These are phyloP conservation scores for Lagenidium giganteum DNA, from an alignment of 352 stramenopile genomes.

Conservation along the genomic window DNA sequence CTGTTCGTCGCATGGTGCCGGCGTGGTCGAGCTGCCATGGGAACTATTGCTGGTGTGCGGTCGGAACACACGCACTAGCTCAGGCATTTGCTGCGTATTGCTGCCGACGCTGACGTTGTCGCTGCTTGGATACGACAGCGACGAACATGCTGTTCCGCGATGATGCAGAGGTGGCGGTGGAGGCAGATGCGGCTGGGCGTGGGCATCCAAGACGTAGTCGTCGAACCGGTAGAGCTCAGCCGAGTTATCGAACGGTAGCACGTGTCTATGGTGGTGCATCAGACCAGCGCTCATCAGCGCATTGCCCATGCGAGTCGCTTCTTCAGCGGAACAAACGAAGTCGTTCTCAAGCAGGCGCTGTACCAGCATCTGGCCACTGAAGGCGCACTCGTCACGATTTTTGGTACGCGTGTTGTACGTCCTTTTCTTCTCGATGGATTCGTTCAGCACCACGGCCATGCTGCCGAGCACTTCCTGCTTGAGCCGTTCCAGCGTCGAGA, in stretches of 20 bases:
- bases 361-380: slow-evolving; percentile 40
- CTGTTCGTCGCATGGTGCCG: too few relatives aligned
- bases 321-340: slow-evolving; percentile 36
- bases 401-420: too few relatives aligned
- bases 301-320: slow-evolving; percentile 52
- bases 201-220: slow-evolving; percentile 19
- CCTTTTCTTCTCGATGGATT: slow-evolving; percentile 17
- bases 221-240: slow-evolving; percentile 52
- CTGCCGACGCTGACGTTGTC: slow-evolving; percentile 7
- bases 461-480: slow-evolving; percentile 38
- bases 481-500: slow-evolving; percentile 40
- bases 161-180: background rate
- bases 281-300: slow-evolving; percentile 59
- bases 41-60: too few relatives aligned
- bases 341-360: slow-evolving; percentile 57
- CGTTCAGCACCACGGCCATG: slow-evolving; percentile 27
- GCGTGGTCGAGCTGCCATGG: too few relatives aligned
- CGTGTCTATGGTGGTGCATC: slow-evolving; percentile 52
- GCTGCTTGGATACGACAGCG: too few relatives aligned
- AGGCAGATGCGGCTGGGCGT: slow-evolving; percentile 3
- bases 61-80: too few relatives aligned
- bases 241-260: slow-evolving; percentile 39
- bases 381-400: slow-evolving; percentile 27
- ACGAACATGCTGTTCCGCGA: too few relatives aligned
- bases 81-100: too few relatives aligned